Percentiles rank a stretch among this genome's conserved stretches.
These are phyloP conservation scores for Kondoa malvinella DNA, from an alignment of 768 basidiomycete species.

Conservation along the genomic window DNA sequence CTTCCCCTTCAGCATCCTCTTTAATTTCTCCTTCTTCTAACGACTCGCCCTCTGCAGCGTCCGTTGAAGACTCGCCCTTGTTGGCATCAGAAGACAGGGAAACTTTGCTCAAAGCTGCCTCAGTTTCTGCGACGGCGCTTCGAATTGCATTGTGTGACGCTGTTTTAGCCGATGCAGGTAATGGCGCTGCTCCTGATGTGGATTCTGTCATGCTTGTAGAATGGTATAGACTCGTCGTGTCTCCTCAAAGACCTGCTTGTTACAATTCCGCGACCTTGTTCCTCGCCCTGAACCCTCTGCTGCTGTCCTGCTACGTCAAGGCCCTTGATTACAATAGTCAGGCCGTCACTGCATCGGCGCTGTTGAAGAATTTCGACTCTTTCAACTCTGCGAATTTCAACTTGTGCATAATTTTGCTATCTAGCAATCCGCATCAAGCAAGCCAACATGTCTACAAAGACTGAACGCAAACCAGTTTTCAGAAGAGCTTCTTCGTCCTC, in stretches of 20 bases:
- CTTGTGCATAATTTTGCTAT: neutral
- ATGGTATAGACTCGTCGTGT: too few relatives aligned
- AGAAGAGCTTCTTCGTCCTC: neutral
- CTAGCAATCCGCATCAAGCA: too few relatives aligned
- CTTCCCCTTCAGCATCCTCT: neutral
- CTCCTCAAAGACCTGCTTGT: too few relatives aligned
- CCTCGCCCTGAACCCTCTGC: too few relatives aligned
- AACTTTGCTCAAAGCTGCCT: neutral
- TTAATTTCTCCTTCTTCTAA: conserved; percentile 15
- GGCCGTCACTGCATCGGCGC: too few relatives aligned
- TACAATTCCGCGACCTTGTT: too few relatives aligned
- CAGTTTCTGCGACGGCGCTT: conserved; percentile 15
- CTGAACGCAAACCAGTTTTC: neutral
- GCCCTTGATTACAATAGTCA: too few relatives aligned
- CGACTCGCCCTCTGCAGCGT: neutral
- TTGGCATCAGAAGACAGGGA: too few relatives aligned
- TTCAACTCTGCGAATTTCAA: neutral
- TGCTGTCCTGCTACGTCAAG: too few relatives aligned
- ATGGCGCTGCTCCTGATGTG: conserved; percentile 5
- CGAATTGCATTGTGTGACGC: conserved; percentile 12
- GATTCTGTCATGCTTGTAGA: conserved; percentile 10
- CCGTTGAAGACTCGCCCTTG: neutral
- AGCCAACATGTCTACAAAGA: too few relatives aligned
- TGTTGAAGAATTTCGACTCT: too few relatives aligned
- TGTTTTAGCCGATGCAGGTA: conserved; percentile 15